A percentile compares a stretch with the other conserved stretches of the same genome.
Conservation (phyloP, 768 basidiomycete species). For the Russula virescens region DNA sequence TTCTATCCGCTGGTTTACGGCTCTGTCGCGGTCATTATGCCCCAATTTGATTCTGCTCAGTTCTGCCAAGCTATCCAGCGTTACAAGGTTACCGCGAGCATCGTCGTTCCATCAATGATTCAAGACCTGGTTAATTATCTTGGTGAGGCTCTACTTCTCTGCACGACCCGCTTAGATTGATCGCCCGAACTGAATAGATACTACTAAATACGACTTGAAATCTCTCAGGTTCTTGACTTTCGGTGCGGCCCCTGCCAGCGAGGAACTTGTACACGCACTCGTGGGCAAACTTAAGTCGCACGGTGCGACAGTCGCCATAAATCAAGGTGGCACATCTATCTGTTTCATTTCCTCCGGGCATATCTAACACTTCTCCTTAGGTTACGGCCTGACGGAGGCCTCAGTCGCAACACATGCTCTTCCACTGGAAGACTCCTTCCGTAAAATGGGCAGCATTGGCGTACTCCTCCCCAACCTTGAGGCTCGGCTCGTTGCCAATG, state of each 20-base stretch:
- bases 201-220: slow-evolving; percentile 61
- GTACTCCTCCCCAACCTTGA: slow-evolving; percentile 69
- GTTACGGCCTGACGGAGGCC: slow-evolving; percentile 80
- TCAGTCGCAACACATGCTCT: slow-evolving; percentile 64
- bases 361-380: slow-evolving; percentile 31
- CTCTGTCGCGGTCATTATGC: slow-evolving; percentile 49
- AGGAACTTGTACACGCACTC: slow-evolving; percentile 51
- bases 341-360: slow-evolving; percentile 1
- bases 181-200: slow-evolving; percentile 39
- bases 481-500: slow-evolving; percentile 62
- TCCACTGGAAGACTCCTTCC: slow-evolving; percentile 35
- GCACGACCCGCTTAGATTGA: not conserved
- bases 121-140: slow-evolving; percentile 67
- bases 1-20: slow-evolving; percentile 50
- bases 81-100: slow-evolving; percentile 51
- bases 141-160: slow-evolving; percentile 36
- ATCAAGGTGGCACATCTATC: slow-evolving; percentile 45
- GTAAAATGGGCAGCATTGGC: slow-evolving; percentile 64
- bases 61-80: slow-evolving; percentile 63
- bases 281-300: slow-evolving; percentile 35
- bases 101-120: slow-evolving; percentile 81
- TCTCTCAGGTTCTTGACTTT: slow-evolving; percentile 54
- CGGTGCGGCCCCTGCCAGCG: slow-evolving; percentile 78
- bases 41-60: slow-evolving; percentile 62
- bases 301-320: slow-evolving; percentile 38